Evolutionary conservation across 1,139 yeast species (phyloP).

Genomic region (Scheffersomyces insectosa): DNA sequence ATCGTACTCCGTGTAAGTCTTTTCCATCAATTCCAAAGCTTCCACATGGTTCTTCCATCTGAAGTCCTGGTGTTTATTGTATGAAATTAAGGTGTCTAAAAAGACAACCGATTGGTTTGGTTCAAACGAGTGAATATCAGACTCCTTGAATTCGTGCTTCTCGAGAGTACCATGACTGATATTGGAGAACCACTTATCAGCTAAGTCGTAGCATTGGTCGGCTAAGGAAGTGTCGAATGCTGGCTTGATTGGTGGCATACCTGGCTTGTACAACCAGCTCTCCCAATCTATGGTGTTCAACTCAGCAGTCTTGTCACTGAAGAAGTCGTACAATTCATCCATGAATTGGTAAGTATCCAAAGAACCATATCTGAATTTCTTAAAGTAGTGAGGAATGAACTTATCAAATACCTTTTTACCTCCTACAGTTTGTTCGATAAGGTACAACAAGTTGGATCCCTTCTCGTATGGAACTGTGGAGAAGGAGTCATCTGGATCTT

Average conservation of each 20-base stretch:
- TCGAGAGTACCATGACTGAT: neutral
- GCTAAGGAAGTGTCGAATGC: conserved; percentile 76
- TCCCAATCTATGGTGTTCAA: conserved; percentile 82
- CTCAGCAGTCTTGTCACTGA: conserved; percentile 42
- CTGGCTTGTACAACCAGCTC: conserved; percentile 76
- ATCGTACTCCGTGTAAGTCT: conserved; percentile 45
- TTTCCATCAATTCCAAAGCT: conserved; percentile 44
- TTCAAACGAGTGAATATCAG: conserved; percentile 58
- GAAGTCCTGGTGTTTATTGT: conserved; percentile 31
- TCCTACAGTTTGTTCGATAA: conserved; percentile 63
- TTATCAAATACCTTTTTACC: conserved; percentile 68
- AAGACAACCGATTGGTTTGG: conserved; percentile 81
- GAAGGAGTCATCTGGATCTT: conserved; percentile 89
- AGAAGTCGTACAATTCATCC: conserved; percentile 71
- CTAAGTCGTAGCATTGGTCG: conserved; percentile 67
- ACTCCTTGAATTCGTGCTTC: conserved; percentile 16
- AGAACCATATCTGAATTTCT: conserved; percentile 64
- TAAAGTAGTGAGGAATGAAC: conserved; percentile 77
- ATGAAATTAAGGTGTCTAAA: conserved; percentile 59
- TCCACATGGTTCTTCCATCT: conserved; percentile 38
- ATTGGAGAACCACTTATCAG: conserved; percentile 60
- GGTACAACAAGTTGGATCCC: conserved; percentile 78
- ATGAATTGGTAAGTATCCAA: conserved; percentile 81
- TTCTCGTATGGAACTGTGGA: conserved; percentile 89
- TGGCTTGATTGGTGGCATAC: conserved; percentile 82